Evolutionary conservation across 768 basidiomycete species (phyloP).

Genomic region (Mycena pura): DNA sequence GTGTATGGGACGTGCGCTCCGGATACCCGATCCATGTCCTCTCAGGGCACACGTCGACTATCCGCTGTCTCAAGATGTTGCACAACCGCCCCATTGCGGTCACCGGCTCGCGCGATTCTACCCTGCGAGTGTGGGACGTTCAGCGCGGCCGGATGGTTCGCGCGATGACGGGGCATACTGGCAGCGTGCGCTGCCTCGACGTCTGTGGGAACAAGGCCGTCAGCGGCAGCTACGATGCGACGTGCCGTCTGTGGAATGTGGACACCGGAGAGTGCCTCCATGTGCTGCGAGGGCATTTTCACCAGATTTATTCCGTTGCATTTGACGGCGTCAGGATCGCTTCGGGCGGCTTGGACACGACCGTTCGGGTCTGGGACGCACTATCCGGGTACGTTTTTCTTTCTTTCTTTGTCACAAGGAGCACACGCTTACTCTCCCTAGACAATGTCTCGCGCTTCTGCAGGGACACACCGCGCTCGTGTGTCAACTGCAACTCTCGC

Average conservation of each 20-base stretch:
- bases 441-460: conserved; percentile 81
- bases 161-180: conserved; percentile 75
- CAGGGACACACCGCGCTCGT: conserved; percentile 94
- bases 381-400: conserved; percentile 69
- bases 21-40: conserved; percentile 90
- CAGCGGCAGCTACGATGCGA: conserved; percentile 93
- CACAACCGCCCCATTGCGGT: conserved; percentile 89
- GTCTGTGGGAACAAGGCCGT: conserved; percentile 84
- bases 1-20: conserved; percentile 89
- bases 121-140: conserved; percentile 93
- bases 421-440: conserved; percentile 38
- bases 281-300: conserved; percentile 81
- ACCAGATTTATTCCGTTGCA: conserved; percentile 90
- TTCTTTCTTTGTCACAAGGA: background rate
- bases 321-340: conserved; percentile 86
- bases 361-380: conserved; percentile 90
- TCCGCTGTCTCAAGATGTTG: conserved; percentile 88
- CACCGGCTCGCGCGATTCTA: conserved; percentile 87
- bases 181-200: conserved; percentile 89
- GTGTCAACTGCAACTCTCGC: conserved; percentile 85
- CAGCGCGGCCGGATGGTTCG: conserved; percentile 73
- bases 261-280: conserved; percentile 90
- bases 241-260: conserved; percentile 89
- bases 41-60: conserved; percentile 86
- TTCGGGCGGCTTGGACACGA: conserved; percentile 93